Evolutionary conservation across 257 asterid genomes (phyloP), one percentile per base, ranked within the genome.

Genomic region (Cordia subcordata): DNA sequence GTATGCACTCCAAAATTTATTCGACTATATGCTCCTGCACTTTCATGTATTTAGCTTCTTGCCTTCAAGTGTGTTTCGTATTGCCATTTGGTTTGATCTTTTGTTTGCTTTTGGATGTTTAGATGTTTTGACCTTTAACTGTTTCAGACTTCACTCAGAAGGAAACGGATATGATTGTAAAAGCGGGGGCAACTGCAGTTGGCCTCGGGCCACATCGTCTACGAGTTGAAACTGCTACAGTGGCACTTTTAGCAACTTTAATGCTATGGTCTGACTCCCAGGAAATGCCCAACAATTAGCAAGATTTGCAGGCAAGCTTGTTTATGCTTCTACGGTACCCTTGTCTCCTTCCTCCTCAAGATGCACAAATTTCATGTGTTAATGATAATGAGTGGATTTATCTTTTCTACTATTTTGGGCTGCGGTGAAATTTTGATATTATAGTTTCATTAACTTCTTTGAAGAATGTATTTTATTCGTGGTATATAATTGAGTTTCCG

Each of bases 151-250:
- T 93, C 81, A 82, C 93, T 0, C 78, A 69, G 79, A 66, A 58
- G 68, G 99, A 93, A 79, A 61, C 77, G 72, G 79, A 68, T 55
- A 73, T 79, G 68, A 74, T 85, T 45, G 73, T 39, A 59, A 91
- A 85, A 74, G 94, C 90, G 15, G 97, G 96, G 50, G 95, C 91
- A 50, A 72, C 61, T 68, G 76, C 86, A 45, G 85, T 81, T 65
- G 94, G 96, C 60, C 87, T 93, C 37, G 99, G 99, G 49, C 90
- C 97, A 50, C 87, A 81, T 64, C 99, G 95, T 49, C 77, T 93
- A 35, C 94, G 95, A 33, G 99, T 89, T 73, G 99, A 93, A 80
- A 93, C 97, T 21, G 97, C 99, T 65, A 78, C 99, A 14, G 33
- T 93, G 44, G 76, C 96, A 66, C 79, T 93, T 55, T 85, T 93